A percentile compares a stretch with the other conserved stretches of the same genome.
phyloP scores from a whole-genome alignment of 495 filamentous ascomycete genomes.

The Penicillium roqueforti region DNA sequence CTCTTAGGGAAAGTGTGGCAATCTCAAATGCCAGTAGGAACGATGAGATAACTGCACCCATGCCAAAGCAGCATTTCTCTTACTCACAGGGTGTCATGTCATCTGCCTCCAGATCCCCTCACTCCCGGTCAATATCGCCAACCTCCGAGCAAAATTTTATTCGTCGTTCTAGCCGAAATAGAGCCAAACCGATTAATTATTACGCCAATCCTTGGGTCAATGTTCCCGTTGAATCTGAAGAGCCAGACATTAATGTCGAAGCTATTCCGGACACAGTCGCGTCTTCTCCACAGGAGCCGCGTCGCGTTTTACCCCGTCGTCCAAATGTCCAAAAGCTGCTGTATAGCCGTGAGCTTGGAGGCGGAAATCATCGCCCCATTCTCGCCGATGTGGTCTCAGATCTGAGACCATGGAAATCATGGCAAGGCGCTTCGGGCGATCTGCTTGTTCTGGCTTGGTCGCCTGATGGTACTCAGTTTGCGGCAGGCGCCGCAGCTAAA shows the following conservation, averaged over 20 bases:
- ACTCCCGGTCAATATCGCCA: conserved; percentile 1
- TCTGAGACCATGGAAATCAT: conserved; percentile 36
- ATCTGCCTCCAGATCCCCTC: background rate
- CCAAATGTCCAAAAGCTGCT: conserved; percentile 20
- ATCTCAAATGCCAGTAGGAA: conserved; percentile 10
- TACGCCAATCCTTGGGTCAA: conserved; percentile 12
- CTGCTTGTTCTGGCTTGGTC: conserved; percentile 47
- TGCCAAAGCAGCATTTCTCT: background rate
- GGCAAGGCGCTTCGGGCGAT: conserved; percentile 53
- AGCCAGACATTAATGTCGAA: background rate
- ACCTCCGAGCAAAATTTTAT: background rate
- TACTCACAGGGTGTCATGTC: background rate
- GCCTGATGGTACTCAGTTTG: conserved; percentile 46
- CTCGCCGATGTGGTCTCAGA: conserved; percentile 16
- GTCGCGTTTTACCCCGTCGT: background rate
- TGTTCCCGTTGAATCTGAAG: background rate
- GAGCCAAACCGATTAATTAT: conserved; percentile 25
- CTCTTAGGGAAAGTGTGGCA: conserved; percentile 5
- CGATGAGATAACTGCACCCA: background rate
- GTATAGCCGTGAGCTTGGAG: conserved; percentile 25
- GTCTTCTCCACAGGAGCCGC: background rate
- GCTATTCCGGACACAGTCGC: background rate
- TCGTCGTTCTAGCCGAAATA: conserved; percentile 25
- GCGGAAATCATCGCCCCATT: conserved; percentile 13
- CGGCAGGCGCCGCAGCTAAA: conserved; percentile 65